Evolutionary conservation across 768 basidiomycete species (phyloP).

Genomic region (Guyanaporus albipodus): DNA sequence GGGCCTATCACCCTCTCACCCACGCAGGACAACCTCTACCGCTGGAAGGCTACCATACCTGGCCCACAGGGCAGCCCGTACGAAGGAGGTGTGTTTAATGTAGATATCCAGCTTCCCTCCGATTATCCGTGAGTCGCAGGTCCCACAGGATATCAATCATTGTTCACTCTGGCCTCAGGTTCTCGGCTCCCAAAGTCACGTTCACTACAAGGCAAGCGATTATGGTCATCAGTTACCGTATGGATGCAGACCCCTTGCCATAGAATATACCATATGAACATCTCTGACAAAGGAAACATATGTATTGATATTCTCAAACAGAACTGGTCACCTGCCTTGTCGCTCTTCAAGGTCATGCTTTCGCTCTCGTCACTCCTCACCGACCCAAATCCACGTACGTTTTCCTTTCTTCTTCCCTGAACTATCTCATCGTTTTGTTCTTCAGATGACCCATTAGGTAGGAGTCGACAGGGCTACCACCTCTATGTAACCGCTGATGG

Average conservation of each 20-base stretch:
- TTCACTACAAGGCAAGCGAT: constrained; percentile 64
- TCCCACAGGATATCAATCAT: neutral
- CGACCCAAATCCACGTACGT: constrained; percentile 89
- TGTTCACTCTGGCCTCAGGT: constrained; percentile 39
- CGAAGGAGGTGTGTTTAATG: constrained; percentile 70
- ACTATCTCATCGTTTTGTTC: constrained; percentile 8
- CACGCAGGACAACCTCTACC: constrained; percentile 57
- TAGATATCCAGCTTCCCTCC: constrained; percentile 58
- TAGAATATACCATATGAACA: constrained; percentile 90
- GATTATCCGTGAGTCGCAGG: constrained; percentile 67
- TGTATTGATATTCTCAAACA: constrained; percentile 91
- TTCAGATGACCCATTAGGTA: constrained; percentile 70
- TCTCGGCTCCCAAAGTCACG: constrained; percentile 72
- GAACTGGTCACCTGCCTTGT: constrained; percentile 93
- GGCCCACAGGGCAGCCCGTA: constrained; percentile 82
- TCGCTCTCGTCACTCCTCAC: constrained; percentile 90
- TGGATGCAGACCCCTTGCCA: neutral
- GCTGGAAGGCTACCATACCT: constrained; percentile 75
- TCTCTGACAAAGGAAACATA: constrained; percentile 71
- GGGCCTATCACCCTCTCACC: constrained; percentile 69
- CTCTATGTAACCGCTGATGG: neutral
- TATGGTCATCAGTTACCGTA: neutral
- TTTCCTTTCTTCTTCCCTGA: neutral
- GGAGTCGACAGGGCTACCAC: constrained; percentile 6
- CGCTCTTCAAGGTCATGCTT: constrained; percentile 91